Evolutionary conservation across 768 basidiomycete species (phyloP).

Genomic region (Phlebiopsis flavidoalba): DNA sequence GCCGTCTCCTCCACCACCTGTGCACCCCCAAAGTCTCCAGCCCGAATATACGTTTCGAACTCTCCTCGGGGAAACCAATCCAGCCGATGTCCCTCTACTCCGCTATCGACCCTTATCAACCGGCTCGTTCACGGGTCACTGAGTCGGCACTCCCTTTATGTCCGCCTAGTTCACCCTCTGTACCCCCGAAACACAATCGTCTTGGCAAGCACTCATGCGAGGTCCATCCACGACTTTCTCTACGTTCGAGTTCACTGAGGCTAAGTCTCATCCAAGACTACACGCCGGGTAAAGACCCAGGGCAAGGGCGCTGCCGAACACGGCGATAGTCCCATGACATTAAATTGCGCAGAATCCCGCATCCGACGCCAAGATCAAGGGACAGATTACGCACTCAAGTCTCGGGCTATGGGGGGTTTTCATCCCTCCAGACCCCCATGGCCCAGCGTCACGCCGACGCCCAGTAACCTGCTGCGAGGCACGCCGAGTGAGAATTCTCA

Average conservation of each 20-base stretch:
- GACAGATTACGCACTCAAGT: not conserved
- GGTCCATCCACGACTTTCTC: constrained; percentile 7
- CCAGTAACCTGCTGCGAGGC: not conserved
- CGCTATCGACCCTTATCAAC: too few relatives aligned
- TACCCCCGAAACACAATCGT: too few relatives aligned
- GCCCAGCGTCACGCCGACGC: too few relatives aligned
- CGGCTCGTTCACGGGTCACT: too few relatives aligned
- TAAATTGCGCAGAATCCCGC: constrained; percentile 12
- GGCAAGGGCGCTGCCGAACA: not conserved
- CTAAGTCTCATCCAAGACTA: not conserved
- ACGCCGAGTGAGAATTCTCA: constrained; percentile 1
- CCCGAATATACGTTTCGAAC: not conserved
- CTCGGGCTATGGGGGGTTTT: not conserved
- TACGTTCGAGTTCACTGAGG: constrained; percentile 1
- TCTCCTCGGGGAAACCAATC: too few relatives aligned
- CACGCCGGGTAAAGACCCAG: not conserved
- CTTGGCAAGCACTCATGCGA: not conserved
- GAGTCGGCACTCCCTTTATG: too few relatives aligned
- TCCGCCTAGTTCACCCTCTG: too few relatives aligned
- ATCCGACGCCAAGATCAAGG: not conserved
- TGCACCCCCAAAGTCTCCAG: constrained; percentile 3
- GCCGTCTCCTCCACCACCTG: constrained; percentile 5
- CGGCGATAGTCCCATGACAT: constrained; percentile 3
- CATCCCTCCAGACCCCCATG: too few relatives aligned
- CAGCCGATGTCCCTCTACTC: not conserved